Percentiles rank a stretch among this genome's conserved stretches.
Conservation (phyloP, 257 asterid genomes). For the Plantago ovata region DNA sequence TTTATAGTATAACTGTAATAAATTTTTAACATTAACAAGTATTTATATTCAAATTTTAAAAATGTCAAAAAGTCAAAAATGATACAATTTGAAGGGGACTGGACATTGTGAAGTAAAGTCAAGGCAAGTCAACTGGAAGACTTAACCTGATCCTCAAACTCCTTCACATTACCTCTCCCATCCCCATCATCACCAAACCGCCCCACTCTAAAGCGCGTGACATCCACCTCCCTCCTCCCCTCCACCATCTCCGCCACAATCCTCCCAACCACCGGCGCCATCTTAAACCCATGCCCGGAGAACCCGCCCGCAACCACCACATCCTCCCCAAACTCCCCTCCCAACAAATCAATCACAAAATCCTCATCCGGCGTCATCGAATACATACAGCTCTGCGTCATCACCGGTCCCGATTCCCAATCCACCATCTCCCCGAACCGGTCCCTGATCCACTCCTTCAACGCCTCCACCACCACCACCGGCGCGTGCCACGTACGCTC, state of each 20-base stretch:
- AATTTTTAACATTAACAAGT: no score
- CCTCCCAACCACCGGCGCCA: constrained; percentile 84
- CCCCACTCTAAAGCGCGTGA: constrained; percentile 39
- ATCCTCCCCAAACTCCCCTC: constrained; percentile 66
- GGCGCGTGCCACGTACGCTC: constrained; percentile 58
- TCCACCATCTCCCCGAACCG: constrained; percentile 53
- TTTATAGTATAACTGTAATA: no score
- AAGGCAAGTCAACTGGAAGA: not conserved
- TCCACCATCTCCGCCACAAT: constrained; percentile 59
- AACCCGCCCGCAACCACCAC: constrained; percentile 83
- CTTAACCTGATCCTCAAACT: constrained; percentile 55
- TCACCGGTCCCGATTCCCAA: constrained; percentile 32
- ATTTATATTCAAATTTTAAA: no score
- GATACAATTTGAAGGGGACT: no score
- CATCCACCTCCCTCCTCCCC: constrained; percentile 46
- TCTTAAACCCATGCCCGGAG: constrained; percentile 95
- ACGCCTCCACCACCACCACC: constrained; percentile 13
- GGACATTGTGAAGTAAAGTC: no score
- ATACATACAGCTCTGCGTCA: constrained; percentile 79
- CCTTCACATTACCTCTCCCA: constrained; percentile 49
- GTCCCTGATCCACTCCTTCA: constrained; percentile 45
- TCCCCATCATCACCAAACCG: constrained; percentile 42
- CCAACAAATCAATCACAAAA: constrained; percentile 72
- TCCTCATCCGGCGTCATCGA: constrained; percentile 96
- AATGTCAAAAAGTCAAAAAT: no score